Evolutionary conservation across 176 grass and related monocot species (phyloP).

Genomic region (Triticum dicoccoides): DNA sequence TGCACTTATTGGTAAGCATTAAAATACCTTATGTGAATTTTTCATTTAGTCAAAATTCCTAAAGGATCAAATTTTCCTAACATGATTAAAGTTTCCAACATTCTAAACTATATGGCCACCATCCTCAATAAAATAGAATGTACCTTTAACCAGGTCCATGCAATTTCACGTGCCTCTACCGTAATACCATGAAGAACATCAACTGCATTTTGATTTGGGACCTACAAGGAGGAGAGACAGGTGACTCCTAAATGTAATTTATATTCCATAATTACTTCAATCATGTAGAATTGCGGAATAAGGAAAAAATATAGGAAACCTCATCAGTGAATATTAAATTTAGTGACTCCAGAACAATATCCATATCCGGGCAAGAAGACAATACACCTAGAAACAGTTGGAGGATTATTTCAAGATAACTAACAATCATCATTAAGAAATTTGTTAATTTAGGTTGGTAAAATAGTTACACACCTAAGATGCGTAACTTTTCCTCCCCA

Average conservation of each 20-base stretch:
- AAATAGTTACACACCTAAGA: slow-evolving; percentile 48
- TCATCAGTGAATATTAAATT: slow-evolving; percentile 58
- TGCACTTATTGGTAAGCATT: not conserved
- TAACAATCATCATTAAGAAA: too few species aligned
- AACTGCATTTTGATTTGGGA: slow-evolving; percentile 62
- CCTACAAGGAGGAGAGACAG: slow-evolving; percentile 35
- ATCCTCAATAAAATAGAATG: not conserved
- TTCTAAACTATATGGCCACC: not conserved
- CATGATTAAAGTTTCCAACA: not conserved
- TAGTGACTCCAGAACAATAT: slow-evolving; percentile 67
- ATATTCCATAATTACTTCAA: too few species aligned
- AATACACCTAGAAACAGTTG: slow-evolving; percentile 41
- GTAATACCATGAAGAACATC: slow-evolving; percentile 38
- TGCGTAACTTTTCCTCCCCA: slow-evolving; percentile 46
- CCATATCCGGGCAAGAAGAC: slow-evolving; percentile 49
- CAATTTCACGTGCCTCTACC: slow-evolving; percentile 48
- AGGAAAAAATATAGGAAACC: slow-evolving; percentile 26
- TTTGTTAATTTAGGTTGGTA: not conserved
- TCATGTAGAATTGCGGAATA: too few species aligned
- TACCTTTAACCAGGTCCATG: slow-evolving; percentile 82
- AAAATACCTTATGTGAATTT: not conserved
- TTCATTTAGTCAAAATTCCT: not conserved
- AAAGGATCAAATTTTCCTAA: not conserved
- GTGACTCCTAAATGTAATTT: not conserved
- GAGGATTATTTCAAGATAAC: slow-evolving; percentile 2